Conservation (phyloP, 179 eudicot species). For the Sideroxylon spinosum region DNA sequence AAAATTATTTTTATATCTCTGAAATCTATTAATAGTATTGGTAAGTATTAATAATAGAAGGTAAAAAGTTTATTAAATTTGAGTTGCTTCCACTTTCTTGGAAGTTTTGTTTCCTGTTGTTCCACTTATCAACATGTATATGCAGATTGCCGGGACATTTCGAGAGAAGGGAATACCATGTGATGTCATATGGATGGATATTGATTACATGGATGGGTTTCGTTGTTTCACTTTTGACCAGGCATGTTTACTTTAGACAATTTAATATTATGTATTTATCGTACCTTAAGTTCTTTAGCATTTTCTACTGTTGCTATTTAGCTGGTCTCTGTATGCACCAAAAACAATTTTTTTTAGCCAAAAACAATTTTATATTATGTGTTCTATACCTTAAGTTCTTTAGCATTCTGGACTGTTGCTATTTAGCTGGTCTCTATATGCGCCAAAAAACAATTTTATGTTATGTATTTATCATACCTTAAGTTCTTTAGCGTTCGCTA, state of each 20-base stretch:
- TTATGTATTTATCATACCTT: not conserved
- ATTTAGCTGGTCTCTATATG: not conserved
- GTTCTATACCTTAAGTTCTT: not conserved
- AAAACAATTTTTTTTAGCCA: no score
- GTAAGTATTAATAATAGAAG: no score
- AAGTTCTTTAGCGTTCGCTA: not conserved
- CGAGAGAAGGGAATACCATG: slow-evolving; percentile 87
- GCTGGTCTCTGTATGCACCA: not conserved
- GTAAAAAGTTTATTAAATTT: no score
- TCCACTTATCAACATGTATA: not conserved
- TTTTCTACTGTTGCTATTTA: not conserved
- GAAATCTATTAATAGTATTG: no score
- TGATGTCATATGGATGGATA: slow-evolving; percentile 99
- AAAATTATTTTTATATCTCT: no score
- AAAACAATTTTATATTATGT: not conserved
- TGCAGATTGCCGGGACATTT: slow-evolving; percentile 87
- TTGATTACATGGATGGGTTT: slow-evolving; percentile 97
- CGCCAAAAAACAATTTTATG: slow-evolving; percentile 1
- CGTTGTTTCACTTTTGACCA: slow-evolving; percentile 93
- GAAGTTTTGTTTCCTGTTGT: not conserved
- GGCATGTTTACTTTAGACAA: slow-evolving; percentile 34
- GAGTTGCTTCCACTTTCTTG: not conserved
- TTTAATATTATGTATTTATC: not conserved
- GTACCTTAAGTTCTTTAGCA: not conserved
- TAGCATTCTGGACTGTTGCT: not conserved